Evolutionary conservation across 2,329 filamentous ascomycete genomes (phyloP).

Genomic region (Paraphaeosphaeria minitans): DNA sequence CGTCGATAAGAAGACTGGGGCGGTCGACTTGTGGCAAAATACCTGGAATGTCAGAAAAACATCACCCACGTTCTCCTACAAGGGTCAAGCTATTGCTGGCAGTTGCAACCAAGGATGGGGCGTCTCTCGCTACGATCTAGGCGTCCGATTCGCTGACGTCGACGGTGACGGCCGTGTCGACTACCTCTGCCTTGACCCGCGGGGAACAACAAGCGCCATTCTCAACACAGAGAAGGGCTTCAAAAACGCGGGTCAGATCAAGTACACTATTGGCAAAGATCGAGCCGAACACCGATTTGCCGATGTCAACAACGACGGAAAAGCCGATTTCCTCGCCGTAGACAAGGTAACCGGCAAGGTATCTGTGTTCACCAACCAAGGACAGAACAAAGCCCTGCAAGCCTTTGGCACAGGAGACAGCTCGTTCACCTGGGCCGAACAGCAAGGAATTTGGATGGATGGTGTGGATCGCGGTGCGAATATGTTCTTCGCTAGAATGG

Average conservation of each 20-base stretch:
- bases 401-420: conserved; percentile 17
- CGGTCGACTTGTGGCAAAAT: conserved; percentile 34
- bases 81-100: conserved; percentile 5
- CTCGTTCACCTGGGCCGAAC: conserved; percentile 12
- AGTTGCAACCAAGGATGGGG: conserved; percentile 32
- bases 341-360: conserved; percentile 46
- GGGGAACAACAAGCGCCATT: conserved; percentile 11
- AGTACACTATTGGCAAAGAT: conserved; percentile 24
- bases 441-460: conserved; percentile 1
- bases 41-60: conserved; percentile 2
- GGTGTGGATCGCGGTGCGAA: conserved; percentile 17
- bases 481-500: conserved; percentile 17
- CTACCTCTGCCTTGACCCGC: conserved; percentile 19
- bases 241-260: conserved; percentile 28
- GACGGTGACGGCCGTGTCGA: conserved; percentile 24
- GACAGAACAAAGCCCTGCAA: conserved; percentile 15
- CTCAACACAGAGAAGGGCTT: conserved; percentile 35
- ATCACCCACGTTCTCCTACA: conserved; percentile 1
- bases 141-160: conserved; percentile 43
- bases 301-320: conserved; percentile 49
- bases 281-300: conserved; percentile 47
- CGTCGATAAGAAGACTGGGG: conserved; percentile 32
- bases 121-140: conserved; percentile 31
- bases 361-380: conserved; percentile 40
- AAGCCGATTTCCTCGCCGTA: conserved; percentile 33